phyloP scores from a whole-genome alignment of 805 yeast genomes.

The Kodamaea leandrae region DNA sequence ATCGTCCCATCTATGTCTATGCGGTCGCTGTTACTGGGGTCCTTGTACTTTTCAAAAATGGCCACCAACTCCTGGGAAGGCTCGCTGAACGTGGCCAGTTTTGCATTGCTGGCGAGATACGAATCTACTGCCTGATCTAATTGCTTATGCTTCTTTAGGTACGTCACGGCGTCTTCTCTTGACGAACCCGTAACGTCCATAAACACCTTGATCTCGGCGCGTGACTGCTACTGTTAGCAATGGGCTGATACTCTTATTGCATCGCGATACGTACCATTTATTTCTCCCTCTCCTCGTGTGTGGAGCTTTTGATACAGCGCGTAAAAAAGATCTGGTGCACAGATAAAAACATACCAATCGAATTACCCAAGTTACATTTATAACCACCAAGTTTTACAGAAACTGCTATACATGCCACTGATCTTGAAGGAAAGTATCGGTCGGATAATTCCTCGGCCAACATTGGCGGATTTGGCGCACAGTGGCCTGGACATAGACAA shows the following conservation, averaged over 20 bases:
- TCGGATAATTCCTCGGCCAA: constrained; percentile 12
- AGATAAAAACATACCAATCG: too few relatives aligned
- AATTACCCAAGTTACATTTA: too few relatives aligned
- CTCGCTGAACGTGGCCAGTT: neutral
- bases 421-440: constrained; percentile 3
- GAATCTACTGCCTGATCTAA: constrained; percentile 32
- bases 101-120: constrained; percentile 18
- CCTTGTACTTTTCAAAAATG: constrained; percentile 35
- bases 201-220: constrained; percentile 2
- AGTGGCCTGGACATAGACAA: constrained; percentile 28
- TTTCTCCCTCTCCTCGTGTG: too few relatives aligned
- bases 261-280: too few relatives aligned
- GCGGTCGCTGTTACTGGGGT: constrained; percentile 25
- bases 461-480: constrained; percentile 11
- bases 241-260: too few relatives aligned
- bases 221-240: neutral
- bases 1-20: constrained; percentile 83
- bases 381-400: too few relatives aligned
- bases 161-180: constrained; percentile 32
- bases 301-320: too few relatives aligned
- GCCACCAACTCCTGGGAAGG: constrained; percentile 19
- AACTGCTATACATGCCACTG: too few relatives aligned
- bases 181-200: constrained; percentile 35
- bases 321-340: too few relatives aligned
- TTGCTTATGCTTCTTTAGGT: constrained; percentile 30